Evolutionary conservation across 345 rosid species (phyloP).

Genomic region (Rhodomyrtus tomentosa): DNA sequence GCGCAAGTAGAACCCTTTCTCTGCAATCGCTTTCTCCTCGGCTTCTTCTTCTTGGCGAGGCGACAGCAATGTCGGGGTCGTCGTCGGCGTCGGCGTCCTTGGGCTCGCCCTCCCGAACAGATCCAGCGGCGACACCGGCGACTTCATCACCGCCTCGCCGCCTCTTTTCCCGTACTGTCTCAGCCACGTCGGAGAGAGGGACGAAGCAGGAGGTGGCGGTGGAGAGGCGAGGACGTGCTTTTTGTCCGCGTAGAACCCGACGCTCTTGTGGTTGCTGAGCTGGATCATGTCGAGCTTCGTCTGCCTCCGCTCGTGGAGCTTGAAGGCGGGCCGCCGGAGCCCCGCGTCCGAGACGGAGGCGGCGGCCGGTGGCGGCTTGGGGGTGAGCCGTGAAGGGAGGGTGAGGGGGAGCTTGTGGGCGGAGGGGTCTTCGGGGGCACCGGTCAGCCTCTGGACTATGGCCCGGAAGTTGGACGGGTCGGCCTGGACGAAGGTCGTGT

Average conservation of each 20-base stretch:
- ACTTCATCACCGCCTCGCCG: conserved; percentile 16
- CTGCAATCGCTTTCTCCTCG: conserved; percentile 42
- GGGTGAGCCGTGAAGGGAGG: conserved; percentile 11
- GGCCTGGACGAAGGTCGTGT: conserved; percentile 86
- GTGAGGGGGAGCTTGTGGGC: conserved; percentile 44
- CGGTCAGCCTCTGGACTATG: conserved; percentile 85
- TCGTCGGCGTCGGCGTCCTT: conserved; percentile 14
- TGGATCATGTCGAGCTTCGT: conserved; percentile 56
- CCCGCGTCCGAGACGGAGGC: background rate
- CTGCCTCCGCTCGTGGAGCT: conserved; percentile 81
- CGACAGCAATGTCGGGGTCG: conserved; percentile 18
- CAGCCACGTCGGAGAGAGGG: background rate
- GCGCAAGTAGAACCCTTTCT: conserved; percentile 60
- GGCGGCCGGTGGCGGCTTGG: background rate
- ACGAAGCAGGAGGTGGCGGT: conserved; percentile 1
- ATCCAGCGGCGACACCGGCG: conserved; percentile 74
- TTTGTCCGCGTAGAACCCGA: background rate
- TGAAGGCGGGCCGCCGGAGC: conserved; percentile 39
- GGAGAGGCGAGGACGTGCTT: background rate
- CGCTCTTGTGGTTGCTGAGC: conserved; percentile 24
- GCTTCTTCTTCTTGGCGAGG: conserved; percentile 6
- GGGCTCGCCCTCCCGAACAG: conserved; percentile 30
- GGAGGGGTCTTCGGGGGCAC: conserved; percentile 40
- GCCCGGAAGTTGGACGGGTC: conserved; percentile 76
- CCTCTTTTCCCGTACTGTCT: background rate